Percentiles rank a stretch among this genome's conserved stretches.
These are phyloP conservation scores for Xylaria venustula DNA, from an alignment of 495 filamentous ascomycete genomes.

Conservation along the genomic window DNA sequence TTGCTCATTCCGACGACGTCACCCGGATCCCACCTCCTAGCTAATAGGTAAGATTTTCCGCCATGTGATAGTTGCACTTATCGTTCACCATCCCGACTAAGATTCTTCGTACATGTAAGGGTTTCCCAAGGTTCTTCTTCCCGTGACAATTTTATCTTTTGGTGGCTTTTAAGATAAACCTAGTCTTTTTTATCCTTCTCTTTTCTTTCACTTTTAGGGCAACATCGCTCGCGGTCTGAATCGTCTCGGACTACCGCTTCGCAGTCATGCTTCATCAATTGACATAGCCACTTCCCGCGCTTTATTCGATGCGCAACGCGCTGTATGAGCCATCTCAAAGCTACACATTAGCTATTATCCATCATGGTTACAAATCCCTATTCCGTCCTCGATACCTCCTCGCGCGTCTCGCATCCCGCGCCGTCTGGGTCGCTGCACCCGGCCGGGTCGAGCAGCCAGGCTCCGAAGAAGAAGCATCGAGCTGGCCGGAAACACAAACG, in stretches of 20 bases:
- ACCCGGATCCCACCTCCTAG: too few species aligned
- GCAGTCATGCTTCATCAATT: not conserved
- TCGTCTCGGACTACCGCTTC: too few species aligned
- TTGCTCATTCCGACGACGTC: too few species aligned
- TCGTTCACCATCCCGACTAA: not conserved
- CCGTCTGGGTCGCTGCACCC: slow-evolving; percentile 19
- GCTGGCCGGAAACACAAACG: slow-evolving; percentile 59
- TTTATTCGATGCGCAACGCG: not conserved
- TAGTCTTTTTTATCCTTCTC: too few species aligned
- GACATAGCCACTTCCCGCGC: not conserved
- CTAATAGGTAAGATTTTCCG: too few species aligned
- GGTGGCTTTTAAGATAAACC: too few species aligned
- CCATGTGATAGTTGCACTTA: not conserved
- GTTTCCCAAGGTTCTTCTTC: too few species aligned
- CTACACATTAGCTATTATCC: not conserved
- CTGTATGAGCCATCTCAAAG: not conserved
- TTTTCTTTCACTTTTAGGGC: too few species aligned
- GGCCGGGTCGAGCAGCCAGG: slow-evolving; percentile 15
- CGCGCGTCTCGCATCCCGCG: slow-evolving; percentile 2
- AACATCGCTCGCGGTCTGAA: too few species aligned
- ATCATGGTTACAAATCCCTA: slow-evolving; percentile 31
- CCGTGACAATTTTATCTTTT: too few species aligned
- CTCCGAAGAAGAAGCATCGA: slow-evolving; percentile 41
- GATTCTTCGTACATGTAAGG: not conserved
- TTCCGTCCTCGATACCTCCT: slow-evolving; percentile 22